These are phyloP conservation scores for Candida tibetensis DNA, from an alignment of 805 yeast species.

Conservation along the genomic window DNA sequence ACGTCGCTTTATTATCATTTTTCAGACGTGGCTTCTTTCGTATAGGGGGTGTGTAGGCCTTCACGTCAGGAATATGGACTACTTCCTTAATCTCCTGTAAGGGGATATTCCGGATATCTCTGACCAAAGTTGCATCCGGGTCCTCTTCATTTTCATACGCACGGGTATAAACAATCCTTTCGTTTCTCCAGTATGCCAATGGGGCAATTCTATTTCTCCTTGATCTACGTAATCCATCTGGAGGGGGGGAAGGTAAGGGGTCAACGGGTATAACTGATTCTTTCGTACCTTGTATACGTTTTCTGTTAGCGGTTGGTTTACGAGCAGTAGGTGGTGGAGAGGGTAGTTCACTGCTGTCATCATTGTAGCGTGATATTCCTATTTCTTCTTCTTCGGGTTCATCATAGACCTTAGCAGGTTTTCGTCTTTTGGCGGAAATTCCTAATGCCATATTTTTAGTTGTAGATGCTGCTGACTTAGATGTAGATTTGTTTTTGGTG, in stretches of 20 bases:
- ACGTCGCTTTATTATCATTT: constrained; percentile 8
- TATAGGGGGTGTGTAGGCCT: constrained; percentile 4
- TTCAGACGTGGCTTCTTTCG: constrained; percentile 19
- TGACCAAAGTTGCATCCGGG: constrained; percentile 40
- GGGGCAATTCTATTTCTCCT: constrained; percentile 66
- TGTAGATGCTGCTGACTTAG: constrained; percentile 16
- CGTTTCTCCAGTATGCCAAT: constrained; percentile 82
- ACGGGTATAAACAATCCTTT: constrained; percentile 57
- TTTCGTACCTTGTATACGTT: constrained; percentile 2
- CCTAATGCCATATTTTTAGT: constrained; percentile 37
- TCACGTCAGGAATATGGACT: constrained; percentile 45
- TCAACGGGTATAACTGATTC: constrained; percentile 12
- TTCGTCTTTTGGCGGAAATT: constrained; percentile 7
- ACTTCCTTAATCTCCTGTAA: constrained; percentile 60
- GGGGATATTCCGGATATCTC: constrained; percentile 37
- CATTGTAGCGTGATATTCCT: neutral
- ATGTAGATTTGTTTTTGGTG: constrained; percentile 4
- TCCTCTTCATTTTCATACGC: constrained; percentile 33
- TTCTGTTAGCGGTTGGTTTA: constrained; percentile 14
- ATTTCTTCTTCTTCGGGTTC: constrained; percentile 28
- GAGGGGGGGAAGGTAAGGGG: constrained; percentile 44
- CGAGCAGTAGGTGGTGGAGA: constrained; percentile 12
- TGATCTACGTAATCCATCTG: constrained; percentile 58
- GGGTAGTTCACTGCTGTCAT: constrained; percentile 7
- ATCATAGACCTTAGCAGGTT: constrained; percentile 11